Percentiles rank a stretch among this genome's conserved stretches.
phyloP scores from a whole-genome alignment of 768 basidiomycete genomes.

The Agaricus bisporus region DNA sequence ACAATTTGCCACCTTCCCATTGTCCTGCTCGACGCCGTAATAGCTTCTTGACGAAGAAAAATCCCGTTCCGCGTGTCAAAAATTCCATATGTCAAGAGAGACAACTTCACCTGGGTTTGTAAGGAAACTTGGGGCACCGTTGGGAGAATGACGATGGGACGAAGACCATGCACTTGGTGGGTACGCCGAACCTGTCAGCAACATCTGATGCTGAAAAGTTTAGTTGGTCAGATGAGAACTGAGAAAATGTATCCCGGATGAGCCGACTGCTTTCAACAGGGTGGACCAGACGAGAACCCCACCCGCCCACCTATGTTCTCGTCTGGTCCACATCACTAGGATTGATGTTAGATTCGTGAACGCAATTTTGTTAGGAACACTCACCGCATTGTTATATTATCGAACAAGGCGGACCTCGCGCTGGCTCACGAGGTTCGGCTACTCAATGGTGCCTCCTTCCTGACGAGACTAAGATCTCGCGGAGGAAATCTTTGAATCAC shows the following conservation, averaged over 20 bases:
- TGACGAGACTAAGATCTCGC: no score
- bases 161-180: background rate
- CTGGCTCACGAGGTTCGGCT: no score
- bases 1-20: background rate
- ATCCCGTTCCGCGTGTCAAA: background rate
- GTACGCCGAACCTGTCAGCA: background rate
- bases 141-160: background rate
- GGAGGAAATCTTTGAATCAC: no score
- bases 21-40: background rate
- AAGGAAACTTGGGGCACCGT: background rate
- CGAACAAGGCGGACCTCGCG: no score
- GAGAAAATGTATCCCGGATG: background rate
- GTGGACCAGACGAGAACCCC: background rate
- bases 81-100: background rate
- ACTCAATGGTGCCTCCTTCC: no score
- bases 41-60: background rate
- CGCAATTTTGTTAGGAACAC: no score
- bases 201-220: background rate
- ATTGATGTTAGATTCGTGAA: background rate
- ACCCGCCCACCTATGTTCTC: background rate
- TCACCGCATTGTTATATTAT: no score
- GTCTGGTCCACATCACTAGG: background rate
- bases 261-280: background rate
- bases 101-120: background rate
- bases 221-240: background rate